Evolutionary conservation across 768 basidiomycete species (phyloP).

Genomic region (Termitomyces sp.): DNA sequence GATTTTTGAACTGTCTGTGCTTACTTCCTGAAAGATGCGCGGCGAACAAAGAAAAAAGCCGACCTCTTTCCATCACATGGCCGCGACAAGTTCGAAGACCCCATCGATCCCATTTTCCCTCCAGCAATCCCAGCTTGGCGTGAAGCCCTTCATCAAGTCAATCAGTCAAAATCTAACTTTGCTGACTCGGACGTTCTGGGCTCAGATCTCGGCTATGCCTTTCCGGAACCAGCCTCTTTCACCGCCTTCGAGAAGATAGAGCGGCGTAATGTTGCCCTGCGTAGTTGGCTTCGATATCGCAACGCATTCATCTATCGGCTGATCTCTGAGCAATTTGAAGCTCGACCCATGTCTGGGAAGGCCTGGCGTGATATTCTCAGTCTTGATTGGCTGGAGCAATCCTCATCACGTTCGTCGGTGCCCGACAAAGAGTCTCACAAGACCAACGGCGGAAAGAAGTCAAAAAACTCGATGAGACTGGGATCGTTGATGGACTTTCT

Average conservation of each 20-base stretch:
- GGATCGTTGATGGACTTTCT: constrained; percentile 6
- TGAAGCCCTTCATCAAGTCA: neutral
- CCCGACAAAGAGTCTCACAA: neutral
- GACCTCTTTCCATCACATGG: neutral
- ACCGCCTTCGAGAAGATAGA: neutral
- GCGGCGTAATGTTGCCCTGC: neutral
- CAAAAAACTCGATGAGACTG: neutral
- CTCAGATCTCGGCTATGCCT: constrained; percentile 5
- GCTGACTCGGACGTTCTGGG: neutral
- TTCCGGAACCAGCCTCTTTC: constrained; percentile 10
- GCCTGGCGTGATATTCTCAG: constrained; percentile 7
- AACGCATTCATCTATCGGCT: constrained; percentile 4
- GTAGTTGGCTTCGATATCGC: constrained; percentile 9
- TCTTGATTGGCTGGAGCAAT: neutral
- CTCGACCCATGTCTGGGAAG: constrained; percentile 9
- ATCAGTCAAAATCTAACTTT: neutral
- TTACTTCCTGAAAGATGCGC: too few relatives aligned
- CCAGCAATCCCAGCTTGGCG: constrained; percentile 12
- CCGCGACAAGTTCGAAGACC: constrained; percentile 14
- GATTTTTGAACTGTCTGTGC: too few relatives aligned
- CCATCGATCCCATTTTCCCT: neutral
- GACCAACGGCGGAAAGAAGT: neutral
- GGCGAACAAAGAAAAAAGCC: too few relatives aligned
- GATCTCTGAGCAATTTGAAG: neutral
- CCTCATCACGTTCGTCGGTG: too few relatives aligned